Base-by-base conservation (phyloP, 768 basidiomycete species). In the Leccinum obscurum region DNA sequence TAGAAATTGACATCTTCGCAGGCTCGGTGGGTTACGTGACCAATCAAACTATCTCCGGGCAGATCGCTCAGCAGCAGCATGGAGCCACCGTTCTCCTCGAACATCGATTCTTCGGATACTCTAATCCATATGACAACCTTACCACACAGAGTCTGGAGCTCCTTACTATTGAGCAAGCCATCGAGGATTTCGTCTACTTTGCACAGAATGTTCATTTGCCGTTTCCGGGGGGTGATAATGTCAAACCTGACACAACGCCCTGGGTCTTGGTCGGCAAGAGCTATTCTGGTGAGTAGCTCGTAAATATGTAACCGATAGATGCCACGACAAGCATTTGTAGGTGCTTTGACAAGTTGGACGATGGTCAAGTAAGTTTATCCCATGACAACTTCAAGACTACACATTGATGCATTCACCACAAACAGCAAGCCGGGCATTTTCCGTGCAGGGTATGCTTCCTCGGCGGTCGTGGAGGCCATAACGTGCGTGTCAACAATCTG, bases 21-120 rank as follows among this genome's bases (percentile, higher is more conserved):
- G 71, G 59, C 11, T 80, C 70, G 54, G 70, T 70, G 54, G 77
- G 74, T 15, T 90, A 88, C 66, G 77, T 90, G 52, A 86, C 86
- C 15, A 89, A 90, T 66, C 56, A 28, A 13, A 86, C 85, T 5
- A 81, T 90, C 64, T 85, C 80, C 60, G 89, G 88, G 13, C 76
- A 79, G 54, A 83, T 89, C 60, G 85, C 87, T 10, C 84, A 88
- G 68, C 83, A 86, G 68, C 78, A 88, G 58, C 82, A 81, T 37
- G 89, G 85, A 20, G 83, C 83, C 14, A 80, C 83, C 6, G 77
- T 90, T 61, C 75, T 90, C 28, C 62, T 90, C 28, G 89, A 91
- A 66, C 89, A 91, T 67, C 81, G 90, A 24, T 92, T 87, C 78
- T 90, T 85, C 62, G 89, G 89, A 14, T 73, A 82, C 20, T 90